Base-by-base conservation (phyloP, 148 eudicot genomes). In the Rhododendron molle region DNA sequence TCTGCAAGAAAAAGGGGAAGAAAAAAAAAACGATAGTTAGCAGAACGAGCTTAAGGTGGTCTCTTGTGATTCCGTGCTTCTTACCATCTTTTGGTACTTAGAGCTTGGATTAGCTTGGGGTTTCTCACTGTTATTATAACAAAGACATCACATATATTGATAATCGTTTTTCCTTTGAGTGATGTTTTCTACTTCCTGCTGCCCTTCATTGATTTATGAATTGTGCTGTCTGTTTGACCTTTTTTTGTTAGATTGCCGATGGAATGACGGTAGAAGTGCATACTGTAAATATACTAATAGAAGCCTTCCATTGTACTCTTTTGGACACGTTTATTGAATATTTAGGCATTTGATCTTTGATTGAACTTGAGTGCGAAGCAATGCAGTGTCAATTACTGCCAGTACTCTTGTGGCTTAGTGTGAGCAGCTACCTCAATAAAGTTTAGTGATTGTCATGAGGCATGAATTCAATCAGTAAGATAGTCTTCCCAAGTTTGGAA, bases 211-310 rank as follows among this genome's bases (percentile, higher is more conserved):
- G 72, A 56, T 54, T 80, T 80, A 5, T 50, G 82, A 32, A 28
- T 18, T 52, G 4, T 4, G 12, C 40, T 20, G 5, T 20, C 81
- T 83, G 76, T 87, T 87, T 91, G 85, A 90, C 84, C 32, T 30
- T 85, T 83, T 82, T 90, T 87, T 52, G 71, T 89, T 93, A 95
- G 99, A 97, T 97, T 90, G 96, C 99, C 76, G 99, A 97, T 89
- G 98, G 99, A 87, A 97, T 95, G 98, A 94, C 98, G 74, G 82
- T 97, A 80, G 91, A 97, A 92, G 98, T 97, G 69, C 87, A 81
- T 38, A 94, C 94, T 58, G 99, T 97, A 84, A 97, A 97, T 90
- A 93, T 97, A 60, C 87, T 97, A 56, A 92, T 97, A 86, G 99
- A 97, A 91, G 38, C 38, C 38, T 36, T 36, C 3, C 38, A 36